These are phyloP conservation scores for Mrakia hoshinonis DNA, from an alignment of 768 basidiomycete species.

Conservation along the genomic window DNA sequence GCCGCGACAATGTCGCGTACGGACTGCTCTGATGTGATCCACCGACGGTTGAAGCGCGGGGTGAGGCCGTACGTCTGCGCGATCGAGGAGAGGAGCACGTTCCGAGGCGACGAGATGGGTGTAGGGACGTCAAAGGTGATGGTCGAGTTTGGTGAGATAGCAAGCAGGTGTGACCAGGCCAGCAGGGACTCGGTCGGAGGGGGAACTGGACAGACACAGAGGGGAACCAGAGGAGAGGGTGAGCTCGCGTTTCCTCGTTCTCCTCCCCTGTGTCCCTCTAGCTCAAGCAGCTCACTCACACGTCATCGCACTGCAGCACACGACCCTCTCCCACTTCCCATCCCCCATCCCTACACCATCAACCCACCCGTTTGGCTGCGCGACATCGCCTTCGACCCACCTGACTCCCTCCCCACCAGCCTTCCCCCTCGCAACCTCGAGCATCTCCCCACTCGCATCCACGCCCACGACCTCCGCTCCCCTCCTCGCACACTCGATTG, in stretches of 20 bases:
- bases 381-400: background rate
- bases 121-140: slow-evolving; percentile 7
- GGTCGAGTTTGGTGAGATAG: background rate
- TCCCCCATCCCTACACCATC: no score
- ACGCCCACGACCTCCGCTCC: background rate
- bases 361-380: background rate
- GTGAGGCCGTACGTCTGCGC: background rate
- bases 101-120: background rate
- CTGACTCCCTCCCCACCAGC: background rate
- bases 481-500: background rate
- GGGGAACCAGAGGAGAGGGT: background rate
- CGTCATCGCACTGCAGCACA: no score
- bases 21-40: slow-evolving; percentile 1
- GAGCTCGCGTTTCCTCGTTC: background rate
- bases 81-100: slow-evolving; percentile 1
- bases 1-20: background rate
- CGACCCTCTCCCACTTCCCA: no score
- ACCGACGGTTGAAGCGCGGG: background rate
- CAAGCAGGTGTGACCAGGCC: background rate
- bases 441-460: slow-evolving; percentile 8
- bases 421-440: slow-evolving; percentile 6
- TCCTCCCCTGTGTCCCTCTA: no score
- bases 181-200: background rate
- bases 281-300: no score
- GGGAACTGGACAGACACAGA: background rate